Evolutionary conservation across 2,329 filamentous ascomycete species (phyloP).

Genomic region (Diaporthe ilicicola): DNA sequence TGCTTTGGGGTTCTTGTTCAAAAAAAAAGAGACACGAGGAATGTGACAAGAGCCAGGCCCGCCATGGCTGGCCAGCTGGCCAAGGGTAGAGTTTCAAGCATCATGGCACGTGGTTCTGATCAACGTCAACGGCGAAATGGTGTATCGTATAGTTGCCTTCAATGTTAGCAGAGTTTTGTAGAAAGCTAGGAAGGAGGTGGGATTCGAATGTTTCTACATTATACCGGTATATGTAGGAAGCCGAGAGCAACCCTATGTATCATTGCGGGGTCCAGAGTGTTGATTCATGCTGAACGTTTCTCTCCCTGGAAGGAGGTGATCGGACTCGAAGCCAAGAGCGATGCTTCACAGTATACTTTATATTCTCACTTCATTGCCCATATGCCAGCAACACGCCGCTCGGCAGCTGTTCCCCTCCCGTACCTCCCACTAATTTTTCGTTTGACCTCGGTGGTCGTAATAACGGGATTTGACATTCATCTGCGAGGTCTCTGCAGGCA

Average conservation of each 20-base stretch:
- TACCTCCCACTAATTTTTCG: no score
- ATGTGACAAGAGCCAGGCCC: neutral
- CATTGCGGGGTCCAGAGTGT: conserved; percentile 1
- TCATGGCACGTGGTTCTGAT: neutral
- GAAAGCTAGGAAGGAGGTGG: accelerated
- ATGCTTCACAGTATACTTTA: neutral
- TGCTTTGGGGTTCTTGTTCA: neutral
- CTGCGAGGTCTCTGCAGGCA: no score
- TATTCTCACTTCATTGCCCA: no score
- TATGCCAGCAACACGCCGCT: no score
- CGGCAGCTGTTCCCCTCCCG: no score
- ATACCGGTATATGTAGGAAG: neutral
- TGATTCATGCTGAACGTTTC: conserved; percentile 4
- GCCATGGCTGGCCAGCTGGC: neutral
- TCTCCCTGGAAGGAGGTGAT: neutral
- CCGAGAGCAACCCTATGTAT: neutral
- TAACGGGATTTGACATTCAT: no score
- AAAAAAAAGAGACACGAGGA: neutral
- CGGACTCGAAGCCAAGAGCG: neutral
- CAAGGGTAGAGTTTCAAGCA: neutral
- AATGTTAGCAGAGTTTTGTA: no score
- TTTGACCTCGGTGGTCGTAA: no score
- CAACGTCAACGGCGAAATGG: neutral
- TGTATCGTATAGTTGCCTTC: neutral
- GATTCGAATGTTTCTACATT: neutral